Evolutionary conservation across 2,329 filamentous ascomycete species (phyloP), one percentile per base, ranked within the genome.

Genomic region (Blastomyces parvus): DNA sequence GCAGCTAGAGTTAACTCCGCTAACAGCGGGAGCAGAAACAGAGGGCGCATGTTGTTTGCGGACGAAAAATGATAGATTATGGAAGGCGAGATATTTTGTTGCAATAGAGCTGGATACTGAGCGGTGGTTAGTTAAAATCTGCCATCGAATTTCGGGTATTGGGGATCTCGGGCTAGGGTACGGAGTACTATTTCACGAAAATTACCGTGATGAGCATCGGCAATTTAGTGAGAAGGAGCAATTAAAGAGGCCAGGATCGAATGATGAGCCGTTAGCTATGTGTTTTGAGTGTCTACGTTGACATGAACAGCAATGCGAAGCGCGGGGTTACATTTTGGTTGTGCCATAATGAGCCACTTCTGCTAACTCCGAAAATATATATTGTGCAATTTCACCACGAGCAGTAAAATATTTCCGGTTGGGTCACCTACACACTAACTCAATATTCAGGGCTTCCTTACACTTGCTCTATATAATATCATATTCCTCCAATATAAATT

Each of bases 1-100:
- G 25, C 68, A 62, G 55, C 55, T 5, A 1, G 40, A 36, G 13
- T 57, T n/a, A 57, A 3, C 13, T 57, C 19, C 19, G 55, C 36
- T 2, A 40, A 40, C 25, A 57, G 30, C 55, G 19, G 36, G 3
- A 57, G 36, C n/a, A 57, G 36, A 22, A 57, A 25, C 30, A 40
- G 36, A 13, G n/a, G 25, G 1, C 55, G 55, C 55, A 57, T 57
- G 11, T 25, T 57, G 19, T 2, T 33, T 5, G 50, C 14, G 25
- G 33, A 9, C 33, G 33, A 36, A 36, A 13, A 19, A 6, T 55
- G 55, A 57, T 25, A n/a, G 19, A 57, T 25, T 13, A 27, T 50
- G 25, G 6, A 27, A 4, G 11, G 9, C 5, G 33, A 36, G 33
- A 36, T 36, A 36, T 13, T 14, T 7, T 5, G 48, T 27, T 27